These are phyloP conservation scores for Volvox carteri DNA, from an alignment of 163 green algal genomes.

Conservation along the genomic window DNA sequence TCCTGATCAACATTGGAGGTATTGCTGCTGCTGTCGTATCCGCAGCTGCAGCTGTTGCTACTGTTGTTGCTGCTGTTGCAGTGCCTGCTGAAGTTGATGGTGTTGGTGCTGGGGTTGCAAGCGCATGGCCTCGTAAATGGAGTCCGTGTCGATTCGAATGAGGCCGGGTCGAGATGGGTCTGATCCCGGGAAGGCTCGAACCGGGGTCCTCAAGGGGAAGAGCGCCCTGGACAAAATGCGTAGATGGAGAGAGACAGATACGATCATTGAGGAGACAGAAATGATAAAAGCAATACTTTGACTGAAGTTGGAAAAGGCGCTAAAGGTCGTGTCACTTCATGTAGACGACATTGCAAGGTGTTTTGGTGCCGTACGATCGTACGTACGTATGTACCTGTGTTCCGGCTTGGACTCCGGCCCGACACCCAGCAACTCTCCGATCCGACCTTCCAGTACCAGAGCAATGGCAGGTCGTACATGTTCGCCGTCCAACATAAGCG, in stretches of 20 bases:
- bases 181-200: constrained; percentile 4
- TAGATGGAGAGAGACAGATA: background rate
- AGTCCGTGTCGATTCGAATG: constrained; percentile 21
- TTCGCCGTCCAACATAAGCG: background rate
- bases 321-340: background rate
- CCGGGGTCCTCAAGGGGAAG: constrained; percentile 8
- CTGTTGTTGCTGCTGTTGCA: too few relatives aligned
- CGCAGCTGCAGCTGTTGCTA: too few relatives aligned
- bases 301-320: background rate
- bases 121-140: constrained; percentile 45
- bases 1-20: too few relatives aligned
- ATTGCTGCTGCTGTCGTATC: too few relatives aligned
- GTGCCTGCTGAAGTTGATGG: too few relatives aligned
- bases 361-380: too few relatives aligned
- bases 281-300: background rate
- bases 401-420: background rate
- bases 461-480: constrained; percentile 22
- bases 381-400: constrained; percentile 31
- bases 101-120: too few relatives aligned
- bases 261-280: background rate
- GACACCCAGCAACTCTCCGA: constrained; percentile 54
- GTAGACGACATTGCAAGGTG: background rate
- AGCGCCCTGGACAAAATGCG: constrained; percentile 6
- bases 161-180: constrained; percentile 12
- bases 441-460: constrained; percentile 40